Evolutionary conservation across 2,329 filamentous ascomycete species (phyloP), one percentile per base, ranked within the genome.

Genomic region (Aspergillus neoniger): DNA sequence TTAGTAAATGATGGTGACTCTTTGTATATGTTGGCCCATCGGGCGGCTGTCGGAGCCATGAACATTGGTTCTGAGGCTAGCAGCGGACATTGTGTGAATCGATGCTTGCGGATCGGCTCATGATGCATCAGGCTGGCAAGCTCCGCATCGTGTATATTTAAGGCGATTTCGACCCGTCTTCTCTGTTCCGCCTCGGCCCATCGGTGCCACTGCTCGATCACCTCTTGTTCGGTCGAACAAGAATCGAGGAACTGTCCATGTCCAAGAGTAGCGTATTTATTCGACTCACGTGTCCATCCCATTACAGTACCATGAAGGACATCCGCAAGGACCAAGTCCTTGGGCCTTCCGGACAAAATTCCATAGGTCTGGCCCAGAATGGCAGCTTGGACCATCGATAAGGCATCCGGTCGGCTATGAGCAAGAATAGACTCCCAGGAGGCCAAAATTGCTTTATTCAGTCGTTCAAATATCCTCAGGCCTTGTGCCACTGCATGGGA

Each of bases 311-410:
- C 71, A 47, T 73, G 71, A n/a, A 74, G 68, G 0, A 70, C 65
- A 62, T 72, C 69, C 14, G 70, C 71, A 28, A 72, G 56, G 5
- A 69, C 60, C 4, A 73, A 67, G 51, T 68, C 60, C 39, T 65
- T 69, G 5, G 71, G 66, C 17, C 67, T 56, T n/a, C 70, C 69
- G 2, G 70, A 67, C 7, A 74, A 63, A 1, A 73, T 64, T 19
- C 65, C 71, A 50, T 69, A 74, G 2, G 70, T 72, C 58, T 73
- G 71, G 17, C 70, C 70, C 5, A 73, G 49, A 14, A 73, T 67
- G 2, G 69, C 71, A 0, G 70, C 70, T 55, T 73, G 71, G 1
- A 69, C 65, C 65, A 69, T 67, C 4, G 64, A 66, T 2, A 68
- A 50, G 1, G 64, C 63, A 50, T 68, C 60, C n/a, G 58, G 53